phyloP scores from a whole-genome alignment of 441 rosid genomes.

The Bocquillonia castaneifolia region DNA sequence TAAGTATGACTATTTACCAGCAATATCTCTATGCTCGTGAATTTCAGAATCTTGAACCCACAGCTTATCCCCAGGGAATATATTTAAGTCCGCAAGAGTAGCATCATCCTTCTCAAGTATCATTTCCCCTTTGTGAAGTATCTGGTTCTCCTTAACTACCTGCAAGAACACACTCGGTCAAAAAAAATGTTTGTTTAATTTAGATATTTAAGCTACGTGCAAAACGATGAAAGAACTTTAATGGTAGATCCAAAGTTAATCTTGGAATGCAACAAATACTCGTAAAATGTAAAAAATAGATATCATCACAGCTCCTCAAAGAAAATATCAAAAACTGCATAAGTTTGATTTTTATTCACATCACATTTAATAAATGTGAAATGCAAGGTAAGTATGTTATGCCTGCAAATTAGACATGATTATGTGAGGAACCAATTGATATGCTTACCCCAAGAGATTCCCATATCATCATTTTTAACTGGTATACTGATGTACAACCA shows the following conservation, averaged over 20 bases:
- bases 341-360: neutral
- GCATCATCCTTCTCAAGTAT: conserved; percentile 79
- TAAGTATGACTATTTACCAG: conserved; percentile 48
- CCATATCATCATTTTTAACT: conserved; percentile 99
- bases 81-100: conserved; percentile 94
- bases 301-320: neutral
- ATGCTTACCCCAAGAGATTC: conserved; percentile 92
- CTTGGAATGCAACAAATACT: neutral
- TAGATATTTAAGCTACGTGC: conserved; percentile 13
- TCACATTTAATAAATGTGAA: neutral
- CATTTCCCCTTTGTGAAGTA: conserved; percentile 80
- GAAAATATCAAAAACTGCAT: neutral
- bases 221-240: neutral
- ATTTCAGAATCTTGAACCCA: conserved; percentile 98
- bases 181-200: neutral
- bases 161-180: conserved; percentile 28
- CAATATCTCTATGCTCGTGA: conserved; percentile 93
- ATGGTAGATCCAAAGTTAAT: conserved; percentile 3
- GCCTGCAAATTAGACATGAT: conserved; percentile 9
- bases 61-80: conserved; percentile 90
- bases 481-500: conserved; percentile 83
- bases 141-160: conserved; percentile 96
- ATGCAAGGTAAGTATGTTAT: neutral
- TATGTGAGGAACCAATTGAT: neutral
- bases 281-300: neutral